A percentile compares a stretch with the other conserved stretches of the same genome.
These are phyloP conservation scores for Ormosia emarginata DNA, from an alignment of 306 rosid genomes.

Conservation along the genomic window DNA sequence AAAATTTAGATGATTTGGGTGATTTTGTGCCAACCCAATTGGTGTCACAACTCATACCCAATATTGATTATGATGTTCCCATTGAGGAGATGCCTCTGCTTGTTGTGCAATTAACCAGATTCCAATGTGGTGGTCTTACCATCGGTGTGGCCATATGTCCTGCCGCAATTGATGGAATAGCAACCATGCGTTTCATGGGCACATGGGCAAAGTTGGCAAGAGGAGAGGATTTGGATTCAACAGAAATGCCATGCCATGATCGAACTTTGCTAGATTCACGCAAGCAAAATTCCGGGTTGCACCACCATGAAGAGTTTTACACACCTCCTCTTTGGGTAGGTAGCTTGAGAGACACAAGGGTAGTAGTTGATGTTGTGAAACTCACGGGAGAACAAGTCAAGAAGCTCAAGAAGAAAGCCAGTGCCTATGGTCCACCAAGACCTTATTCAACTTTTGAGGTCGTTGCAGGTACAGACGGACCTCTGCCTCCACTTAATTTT, in stretches of 20 bases:
- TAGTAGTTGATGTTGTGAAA: neutral
- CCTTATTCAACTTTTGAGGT: constrained; percentile 37
- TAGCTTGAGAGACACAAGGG: neutral
- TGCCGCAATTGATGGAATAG: constrained; percentile 10
- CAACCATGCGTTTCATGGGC: constrained; percentile 19
- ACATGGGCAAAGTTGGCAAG: constrained; percentile 39
- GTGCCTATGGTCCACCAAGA: neutral
- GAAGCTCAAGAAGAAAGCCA: neutral
- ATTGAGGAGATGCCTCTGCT: constrained; percentile 22
- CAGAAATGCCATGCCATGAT: neutral
- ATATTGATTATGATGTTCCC: constrained; percentile 20
- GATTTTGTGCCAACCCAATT: constrained; percentile 34
- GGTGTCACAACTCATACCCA: constrained; percentile 30
- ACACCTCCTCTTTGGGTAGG: constrained; percentile 26
- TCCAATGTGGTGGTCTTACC: constrained; percentile 23
- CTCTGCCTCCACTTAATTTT: no score
- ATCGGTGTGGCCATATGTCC: constrained; percentile 19
- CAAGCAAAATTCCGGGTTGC: neutral
- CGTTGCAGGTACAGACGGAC: neutral
- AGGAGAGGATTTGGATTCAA: neutral
- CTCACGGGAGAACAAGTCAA: constrained; percentile 2
- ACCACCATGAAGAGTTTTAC: constrained; percentile 2
- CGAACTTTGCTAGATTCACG: neutral
- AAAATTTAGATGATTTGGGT: constrained; percentile 8
- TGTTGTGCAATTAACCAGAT: constrained; percentile 26